Base-by-base conservation (phyloP, 2,329 filamentous ascomycete genomes). In the Xylogone sp. region DNA sequence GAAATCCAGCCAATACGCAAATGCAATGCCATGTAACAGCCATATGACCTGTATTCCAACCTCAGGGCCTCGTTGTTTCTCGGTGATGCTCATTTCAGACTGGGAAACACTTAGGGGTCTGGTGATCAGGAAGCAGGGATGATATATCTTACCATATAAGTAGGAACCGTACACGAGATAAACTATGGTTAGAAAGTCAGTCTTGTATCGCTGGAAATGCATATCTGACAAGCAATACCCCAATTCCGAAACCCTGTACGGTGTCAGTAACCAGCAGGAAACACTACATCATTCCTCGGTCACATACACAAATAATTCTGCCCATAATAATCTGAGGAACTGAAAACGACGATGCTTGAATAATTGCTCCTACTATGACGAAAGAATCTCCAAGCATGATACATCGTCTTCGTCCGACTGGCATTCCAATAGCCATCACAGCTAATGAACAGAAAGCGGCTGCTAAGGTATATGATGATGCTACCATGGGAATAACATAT, bases 291-390 rank as follows among this genome's bases (percentile, higher is more conserved):
- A 39, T 16, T 39, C 34, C n/a, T 39, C 34, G 34, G 34, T 16
- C n/a, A 39, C 34, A 39, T 49, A 42, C 61, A 19, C 59, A 59
- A 12, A 56, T 57, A 24, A 66, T 61, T 21, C 65, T 54, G 3
- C 59, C 62, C 16, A 62, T 60, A 44, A 66, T 62, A 9, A 67
- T 65, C 29, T 66, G 65, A 7, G 59, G 54, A 21, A 66, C 60
- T 3, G 59, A 62, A 45, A 58, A 65, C 1, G 64, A 57, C 1
- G 62, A 54, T 2, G 63, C 60, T 55, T 68, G 64, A 8, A 68
- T 54, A 12, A 57, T 46, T 3, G 59, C 61, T n/a, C 64, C 65
- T 44, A 66, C 54, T 34, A 56, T 55, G 45, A 65, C 62, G n/a
- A 63, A 51, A 5, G 55, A 43, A 56, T 63, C 57, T 7, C 65